Evolutionary conservation across 495 filamentous ascomycete genomes (phyloP).

Genomic region (Neurospora sp.): DNA sequence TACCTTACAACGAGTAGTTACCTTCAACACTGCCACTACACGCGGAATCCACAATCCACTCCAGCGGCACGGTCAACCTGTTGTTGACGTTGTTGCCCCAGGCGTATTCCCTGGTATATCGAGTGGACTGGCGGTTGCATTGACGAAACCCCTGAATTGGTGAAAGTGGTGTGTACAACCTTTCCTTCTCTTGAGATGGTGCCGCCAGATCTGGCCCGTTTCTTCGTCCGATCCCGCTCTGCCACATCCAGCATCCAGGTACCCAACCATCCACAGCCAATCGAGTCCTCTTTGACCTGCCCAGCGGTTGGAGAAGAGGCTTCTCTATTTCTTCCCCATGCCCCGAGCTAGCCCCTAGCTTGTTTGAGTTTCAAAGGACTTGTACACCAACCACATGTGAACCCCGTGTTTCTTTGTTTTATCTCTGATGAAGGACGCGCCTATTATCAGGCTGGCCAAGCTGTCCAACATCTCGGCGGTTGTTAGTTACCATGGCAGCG

Average conservation of each 20-base stretch:
- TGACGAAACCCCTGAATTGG: slow-evolving; percentile 5
- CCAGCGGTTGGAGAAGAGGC: slow-evolving; percentile 11
- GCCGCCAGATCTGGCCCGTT: slow-evolving; percentile 4
- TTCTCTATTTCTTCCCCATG: background rate
- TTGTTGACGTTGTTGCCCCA: background rate
- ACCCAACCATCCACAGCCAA: background rate
- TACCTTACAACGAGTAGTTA: background rate
- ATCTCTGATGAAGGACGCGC: slow-evolving; percentile 5
- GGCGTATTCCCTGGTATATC: background rate
- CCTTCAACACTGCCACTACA: background rate
- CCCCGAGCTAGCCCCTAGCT: slow-evolving; percentile 9
- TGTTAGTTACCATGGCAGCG: background rate
- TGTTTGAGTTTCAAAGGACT: slow-evolving; percentile 14
- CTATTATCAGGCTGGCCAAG: background rate
- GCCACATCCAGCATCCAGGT: background rate
- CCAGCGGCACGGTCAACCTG: background rate
- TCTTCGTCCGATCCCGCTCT: slow-evolving; percentile 4
- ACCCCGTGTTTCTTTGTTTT: slow-evolving; percentile 7
- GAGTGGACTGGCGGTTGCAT: slow-evolving; percentile 4
- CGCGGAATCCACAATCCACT: background rate
- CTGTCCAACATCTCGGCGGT: slow-evolving; percentile 1
- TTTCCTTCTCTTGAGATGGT: background rate
- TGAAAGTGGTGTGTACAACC: background rate
- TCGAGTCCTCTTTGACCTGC: background rate
- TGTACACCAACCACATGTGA: slow-evolving; percentile 13